phyloP scores from a whole-genome alignment of 1,284 basidiomycete species.

The Phlebopus sp. region DNA sequence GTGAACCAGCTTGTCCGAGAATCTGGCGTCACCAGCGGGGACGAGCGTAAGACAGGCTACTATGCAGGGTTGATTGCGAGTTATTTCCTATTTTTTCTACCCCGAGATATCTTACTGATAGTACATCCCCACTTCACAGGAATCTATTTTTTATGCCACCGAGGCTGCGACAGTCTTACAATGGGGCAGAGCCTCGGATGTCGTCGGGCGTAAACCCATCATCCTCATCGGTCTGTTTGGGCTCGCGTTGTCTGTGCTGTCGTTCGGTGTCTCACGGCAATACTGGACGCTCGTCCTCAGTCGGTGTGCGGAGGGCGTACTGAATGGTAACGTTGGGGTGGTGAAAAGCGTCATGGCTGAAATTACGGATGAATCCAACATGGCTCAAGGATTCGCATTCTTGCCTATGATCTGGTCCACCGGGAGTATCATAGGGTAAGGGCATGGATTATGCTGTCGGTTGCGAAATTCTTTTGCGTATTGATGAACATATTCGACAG shows the following conservation, averaged over 20 bases:
- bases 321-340: slow-evolving; percentile 46
- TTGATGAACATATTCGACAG: slow-evolving; percentile 18
- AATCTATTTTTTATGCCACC: slow-evolving; percentile 44
- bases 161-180: slow-evolving; percentile 40
- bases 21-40: slow-evolving; percentile 45
- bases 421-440: slow-evolving; percentile 40
- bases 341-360: slow-evolving; percentile 38
- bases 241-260: slow-evolving; percentile 38
- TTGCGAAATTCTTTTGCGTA: background rate
- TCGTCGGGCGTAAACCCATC: slow-evolving; percentile 42
- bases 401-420: slow-evolving; percentile 42
- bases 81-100: slow-evolving; percentile 25
- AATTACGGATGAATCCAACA: slow-evolving; percentile 44
- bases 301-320: slow-evolving; percentile 42
- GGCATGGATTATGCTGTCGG: background rate
- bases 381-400: slow-evolving; percentile 41
- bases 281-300: slow-evolving; percentile 40
- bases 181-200: slow-evolving; percentile 45
- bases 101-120: background rate
- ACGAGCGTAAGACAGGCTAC: slow-evolving; percentile 48
- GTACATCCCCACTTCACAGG: slow-evolving; percentile 24
- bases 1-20: slow-evolving; percentile 47
- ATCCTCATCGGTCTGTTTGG: slow-evolving; percentile 44
- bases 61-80: slow-evolving; percentile 46
- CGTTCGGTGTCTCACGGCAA: slow-evolving; percentile 42